Evolutionary conservation across 768 basidiomycete species (phyloP), one percentile per base, ranked within the genome.

Genomic region (Scleroderma citrinum): DNA sequence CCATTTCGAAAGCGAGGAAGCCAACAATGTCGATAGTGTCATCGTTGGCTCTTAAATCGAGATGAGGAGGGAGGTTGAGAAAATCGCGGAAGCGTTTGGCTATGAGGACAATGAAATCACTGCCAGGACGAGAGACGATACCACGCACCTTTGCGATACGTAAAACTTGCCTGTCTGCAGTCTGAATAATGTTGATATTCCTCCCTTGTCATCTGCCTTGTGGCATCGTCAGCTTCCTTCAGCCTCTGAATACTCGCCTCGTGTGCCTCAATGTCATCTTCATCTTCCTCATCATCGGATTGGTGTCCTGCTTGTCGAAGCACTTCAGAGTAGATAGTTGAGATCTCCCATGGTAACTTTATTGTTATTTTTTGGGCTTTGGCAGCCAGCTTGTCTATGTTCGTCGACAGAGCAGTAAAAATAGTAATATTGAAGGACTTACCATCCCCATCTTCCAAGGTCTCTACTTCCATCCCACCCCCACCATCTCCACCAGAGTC

Each of bases 181-280:
- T 95, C 92, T 3, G 93, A 93, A 63, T 96, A 96, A 62, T 93
- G 92, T 51, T 94, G 88, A 64, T 97, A 98, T 59, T 97, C 92
- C 64, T 97, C 94, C 58, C 89, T 78, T 7, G 92, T 94, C 94
- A 97, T 98, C 69, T 91, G 82, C 39, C 90, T 78, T 2, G 94
- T 97, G 11, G 92, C 86, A 54, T 93, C 91, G 67, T 98, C 94
- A 2, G 92, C 92, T 76, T 96, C 93, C 85, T 87, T 86, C 38
- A 96, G 71, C 16, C 93, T 80, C 60, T 85, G 83, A 45, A 94
- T 83, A n/a, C 88, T 92, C 13, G 92, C 92, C 62, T 94, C 92
- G 62, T 93, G 89, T 0, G 94, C 94, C 65, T 96, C 94, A 24
- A 93, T 83, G 57, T 95, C 93, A 56, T 95, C 93, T 55, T 95